Evolutionary conservation across 2,329 filamentous ascomycete species (phyloP).

Genomic region (Sordariomycetes sp.): DNA sequence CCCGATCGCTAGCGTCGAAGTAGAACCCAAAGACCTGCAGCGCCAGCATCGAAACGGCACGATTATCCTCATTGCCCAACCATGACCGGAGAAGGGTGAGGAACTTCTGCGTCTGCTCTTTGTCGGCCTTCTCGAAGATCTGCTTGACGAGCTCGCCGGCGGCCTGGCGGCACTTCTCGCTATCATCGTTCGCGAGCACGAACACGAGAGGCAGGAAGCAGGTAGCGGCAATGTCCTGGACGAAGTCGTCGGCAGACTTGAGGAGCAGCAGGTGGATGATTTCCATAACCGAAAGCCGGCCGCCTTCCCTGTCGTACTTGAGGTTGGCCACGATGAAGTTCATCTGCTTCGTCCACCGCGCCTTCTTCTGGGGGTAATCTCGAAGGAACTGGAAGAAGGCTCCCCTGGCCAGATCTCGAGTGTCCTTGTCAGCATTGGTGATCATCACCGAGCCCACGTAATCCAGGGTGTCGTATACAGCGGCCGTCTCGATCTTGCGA

Average conservation of each 20-base stretch:
- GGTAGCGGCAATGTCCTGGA: constrained; percentile 69
- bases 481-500: constrained; percentile 72
- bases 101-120: constrained; percentile 60
- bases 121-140: constrained; percentile 68
- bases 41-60: constrained; percentile 59
- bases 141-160: constrained; percentile 71
- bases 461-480: constrained; percentile 86
- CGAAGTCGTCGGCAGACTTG: constrained; percentile 72
- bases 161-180: constrained; percentile 72
- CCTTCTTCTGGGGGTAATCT: constrained; percentile 88
- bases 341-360: constrained; percentile 79
- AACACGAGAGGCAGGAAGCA: constrained; percentile 83
- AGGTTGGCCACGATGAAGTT: constrained; percentile 84
- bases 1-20: constrained; percentile 57
- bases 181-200: constrained; percentile 80
- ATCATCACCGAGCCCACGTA: constrained; percentile 89
- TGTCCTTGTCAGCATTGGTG: constrained; percentile 83
- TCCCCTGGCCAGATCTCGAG: constrained; percentile 76
- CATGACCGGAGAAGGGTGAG: constrained; percentile 62
- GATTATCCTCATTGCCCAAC: constrained; percentile 65
- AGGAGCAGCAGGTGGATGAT: constrained; percentile 75
- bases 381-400: constrained; percentile 91
- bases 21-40: constrained; percentile 77
- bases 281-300: constrained; percentile 87
- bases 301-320: constrained; percentile 80